Base-by-base conservation (phyloP, 768 basidiomycete species). In the Kwoniella mangroviensis region DNA sequence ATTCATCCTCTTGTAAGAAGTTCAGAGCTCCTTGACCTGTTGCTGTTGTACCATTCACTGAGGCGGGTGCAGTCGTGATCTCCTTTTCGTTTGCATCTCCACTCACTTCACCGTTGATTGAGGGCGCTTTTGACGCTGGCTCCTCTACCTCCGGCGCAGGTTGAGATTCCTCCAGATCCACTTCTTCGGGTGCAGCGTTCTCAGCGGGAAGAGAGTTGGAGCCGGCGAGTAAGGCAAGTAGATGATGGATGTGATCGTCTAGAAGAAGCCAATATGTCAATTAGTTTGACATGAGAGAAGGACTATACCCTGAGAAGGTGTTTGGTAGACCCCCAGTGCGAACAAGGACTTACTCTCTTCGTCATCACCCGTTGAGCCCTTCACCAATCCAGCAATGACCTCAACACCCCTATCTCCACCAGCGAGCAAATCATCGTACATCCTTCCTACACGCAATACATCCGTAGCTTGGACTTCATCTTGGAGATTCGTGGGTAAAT, bases 1-100 rank as follows among this genome's bases (percentile, higher is more conserved):
- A 53, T 70, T 80, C 79, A 68, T 78, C 77, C 19, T 76, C 75
- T 64, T 80, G 79, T 49, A 80, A 64, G 71, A 80, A 80, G 65
- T 76, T 78, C 65, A 80, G 45, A 7, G 63, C 67, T 19, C 72
- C 70, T 40, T 67, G 40, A 26, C 34, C 52, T 24, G 49, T 26
- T 34, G 10, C 34, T 11, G 42, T 56, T 1, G 57, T 10, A 3
- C 22, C 22, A 11, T 28, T 40, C 13, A 54, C 63, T 22, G 13
- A 10, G 4, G 62, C n/a, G n/a, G 54, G 45, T 0, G 15, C 51
- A 22, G 53, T 26, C 6, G 28, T 12, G 11, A 52, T 52, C 10
- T 45, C 45, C 19, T 22, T 24, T 12, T 57, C 17, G 42, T 58
- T 6, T 10, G 28, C 41, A 43, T 55, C 40, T n/a, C 63, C 67